A percentile compares a stretch with the other conserved stretches of the same genome.
These are phyloP conservation scores for Neurospora sp. DNA, from an alignment of 2,329 filamentous ascomycete species.

Conservation along the genomic window DNA sequence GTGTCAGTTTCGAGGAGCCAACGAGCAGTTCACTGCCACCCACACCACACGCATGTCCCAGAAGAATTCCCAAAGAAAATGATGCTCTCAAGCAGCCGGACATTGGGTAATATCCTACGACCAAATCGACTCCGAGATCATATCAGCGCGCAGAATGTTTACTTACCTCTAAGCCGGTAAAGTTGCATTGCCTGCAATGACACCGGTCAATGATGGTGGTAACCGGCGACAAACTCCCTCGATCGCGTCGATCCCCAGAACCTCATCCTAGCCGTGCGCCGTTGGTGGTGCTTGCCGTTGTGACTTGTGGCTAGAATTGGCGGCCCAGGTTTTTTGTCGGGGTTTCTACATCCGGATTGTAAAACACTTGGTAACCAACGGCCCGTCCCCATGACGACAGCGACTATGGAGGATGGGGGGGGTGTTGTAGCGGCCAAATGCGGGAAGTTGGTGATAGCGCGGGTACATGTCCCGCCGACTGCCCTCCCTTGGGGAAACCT, in stretches of 20 bases:
- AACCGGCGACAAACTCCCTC: too few species aligned
- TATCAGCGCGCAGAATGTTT: too few species aligned
- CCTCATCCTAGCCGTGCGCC: background rate
- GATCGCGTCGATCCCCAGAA: background rate
- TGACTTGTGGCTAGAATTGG: background rate
- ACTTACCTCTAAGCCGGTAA: too few species aligned
- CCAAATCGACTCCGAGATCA: background rate
- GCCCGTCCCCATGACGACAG: background rate
- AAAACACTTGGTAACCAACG: rapidly evolving
- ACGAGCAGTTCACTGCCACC: rapidly evolving
- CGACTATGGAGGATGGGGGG: background rate
- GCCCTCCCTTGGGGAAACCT: background rate
- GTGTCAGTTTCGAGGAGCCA: background rate
- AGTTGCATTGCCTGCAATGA: too few species aligned
- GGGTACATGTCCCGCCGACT: background rate
- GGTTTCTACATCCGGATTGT: background rate
- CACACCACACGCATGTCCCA: background rate
- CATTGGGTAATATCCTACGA: background rate
- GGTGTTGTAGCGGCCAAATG: background rate
- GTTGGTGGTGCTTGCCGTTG: background rate
- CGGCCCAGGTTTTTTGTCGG: background rate
- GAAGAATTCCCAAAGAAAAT: background rate
- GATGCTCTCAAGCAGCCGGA: background rate
- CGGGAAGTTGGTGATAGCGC: background rate
- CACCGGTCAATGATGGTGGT: too few species aligned